Percentiles rank a stretch among this genome's conserved stretches.
Conservation (phyloP, 371 early-diverging fungal species). For the Rhizomucor pusillus region DNA sequence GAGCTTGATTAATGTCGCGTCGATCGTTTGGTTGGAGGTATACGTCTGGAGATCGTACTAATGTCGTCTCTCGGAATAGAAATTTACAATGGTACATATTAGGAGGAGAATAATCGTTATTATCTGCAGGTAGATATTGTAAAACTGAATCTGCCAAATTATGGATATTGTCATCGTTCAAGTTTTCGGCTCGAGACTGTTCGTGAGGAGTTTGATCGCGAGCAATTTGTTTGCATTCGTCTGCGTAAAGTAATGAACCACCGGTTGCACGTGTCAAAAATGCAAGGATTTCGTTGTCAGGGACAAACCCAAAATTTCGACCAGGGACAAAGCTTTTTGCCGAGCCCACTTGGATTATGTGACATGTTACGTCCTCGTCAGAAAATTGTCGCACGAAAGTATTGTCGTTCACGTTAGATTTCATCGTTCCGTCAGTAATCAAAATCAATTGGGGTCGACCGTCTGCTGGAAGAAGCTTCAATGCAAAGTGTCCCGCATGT, state of each 20-base stretch:
- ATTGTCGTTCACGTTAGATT: constrained; percentile 59
- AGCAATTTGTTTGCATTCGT: constrained; percentile 50
- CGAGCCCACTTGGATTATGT: constrained; percentile 86
- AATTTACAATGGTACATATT: constrained; percentile 31
- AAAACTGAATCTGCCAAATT: background rate
- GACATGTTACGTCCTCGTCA: constrained; percentile 73
- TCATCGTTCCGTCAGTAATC: constrained; percentile 89
- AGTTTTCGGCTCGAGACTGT: too few species aligned
- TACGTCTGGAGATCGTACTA: constrained; percentile 13
- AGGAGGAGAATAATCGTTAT: constrained; percentile 15
- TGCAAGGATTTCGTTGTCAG: constrained; percentile 82
- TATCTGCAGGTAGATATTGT: constrained; percentile 1
- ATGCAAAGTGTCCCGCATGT: constrained; percentile 69
- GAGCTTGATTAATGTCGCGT: constrained; percentile 5
- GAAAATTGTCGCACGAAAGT: constrained; percentile 56
- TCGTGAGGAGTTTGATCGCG: too few species aligned
- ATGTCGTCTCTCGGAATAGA: constrained; percentile 27
- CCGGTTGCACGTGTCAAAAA: constrained; percentile 79
- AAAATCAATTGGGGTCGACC: constrained; percentile 72
- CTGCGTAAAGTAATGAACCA: constrained; percentile 81
- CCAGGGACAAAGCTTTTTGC: constrained; percentile 70
- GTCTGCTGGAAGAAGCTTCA: constrained; percentile 69
- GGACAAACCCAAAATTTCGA: constrained; percentile 85
- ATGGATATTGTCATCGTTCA: background rate
- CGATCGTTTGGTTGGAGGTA: constrained; percentile 3